Evolutionary conservation across 148 eudicot species (phyloP).

Genomic region (Hydrangea macrophylla): DNA sequence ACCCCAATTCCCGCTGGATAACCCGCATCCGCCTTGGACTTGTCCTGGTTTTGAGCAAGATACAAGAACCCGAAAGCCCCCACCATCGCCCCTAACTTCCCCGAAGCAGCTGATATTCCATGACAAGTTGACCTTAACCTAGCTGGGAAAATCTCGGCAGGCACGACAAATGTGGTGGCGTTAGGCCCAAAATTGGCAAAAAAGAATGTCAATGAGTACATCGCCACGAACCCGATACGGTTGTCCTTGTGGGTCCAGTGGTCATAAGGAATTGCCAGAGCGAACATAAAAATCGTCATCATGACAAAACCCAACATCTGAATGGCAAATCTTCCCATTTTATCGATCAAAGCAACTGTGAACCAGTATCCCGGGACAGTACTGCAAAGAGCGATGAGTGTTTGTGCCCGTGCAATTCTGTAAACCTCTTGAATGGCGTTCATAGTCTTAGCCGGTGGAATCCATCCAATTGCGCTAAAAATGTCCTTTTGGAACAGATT

Average conservation of each 20-base stretch:
- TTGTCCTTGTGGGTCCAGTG: constrained; percentile 33
- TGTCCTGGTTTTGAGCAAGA: constrained; percentile 30
- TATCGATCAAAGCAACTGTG: constrained; percentile 31
- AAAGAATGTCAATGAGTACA: constrained; percentile 36
- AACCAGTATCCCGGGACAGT: constrained; percentile 41
- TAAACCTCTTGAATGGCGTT: constrained; percentile 29
- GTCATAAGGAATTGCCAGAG: constrained; percentile 30
- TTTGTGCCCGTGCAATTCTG: constrained; percentile 35
- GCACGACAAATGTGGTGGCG: constrained; percentile 34
- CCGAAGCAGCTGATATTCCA: constrained; percentile 36
- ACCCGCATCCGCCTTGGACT: constrained; percentile 32
- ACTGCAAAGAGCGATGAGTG: constrained; percentile 34
- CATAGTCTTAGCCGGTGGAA: constrained; percentile 32
- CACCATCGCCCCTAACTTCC: constrained; percentile 31
- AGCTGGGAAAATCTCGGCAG: constrained; percentile 37
- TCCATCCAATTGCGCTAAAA: constrained; percentile 35
- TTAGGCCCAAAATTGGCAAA: constrained; percentile 38
- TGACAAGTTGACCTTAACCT: constrained; percentile 39
- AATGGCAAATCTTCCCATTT: constrained; percentile 28
- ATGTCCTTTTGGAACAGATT: constrained; percentile 38
- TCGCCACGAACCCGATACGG: constrained; percentile 25
- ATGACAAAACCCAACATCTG: constrained; percentile 29
- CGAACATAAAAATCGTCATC: constrained; percentile 38
- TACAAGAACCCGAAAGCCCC: constrained; percentile 41
- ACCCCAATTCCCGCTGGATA: constrained; percentile 37